phyloP scores from a whole-genome alignment of 768 basidiomycete species.

The Mycena kentingensis region DNA sequence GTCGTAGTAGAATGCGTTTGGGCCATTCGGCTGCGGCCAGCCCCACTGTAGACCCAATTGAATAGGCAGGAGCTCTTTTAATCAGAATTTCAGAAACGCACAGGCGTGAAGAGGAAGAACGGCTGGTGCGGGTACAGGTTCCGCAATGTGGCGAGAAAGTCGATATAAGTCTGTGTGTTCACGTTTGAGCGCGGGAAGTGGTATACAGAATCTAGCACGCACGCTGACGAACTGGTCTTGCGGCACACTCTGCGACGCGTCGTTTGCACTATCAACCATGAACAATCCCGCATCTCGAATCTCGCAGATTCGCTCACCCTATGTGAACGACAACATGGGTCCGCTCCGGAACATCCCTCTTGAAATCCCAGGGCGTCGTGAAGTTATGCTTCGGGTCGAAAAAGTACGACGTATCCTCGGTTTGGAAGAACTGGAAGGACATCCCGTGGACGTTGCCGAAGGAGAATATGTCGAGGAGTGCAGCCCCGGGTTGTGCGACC shows the following conservation, averaged over 20 bases:
- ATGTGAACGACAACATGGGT: constrained; percentile 59
- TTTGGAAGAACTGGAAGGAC: constrained; percentile 54
- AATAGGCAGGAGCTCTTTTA: background rate
- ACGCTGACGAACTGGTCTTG: constrained; percentile 44
- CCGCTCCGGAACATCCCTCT: constrained; percentile 43
- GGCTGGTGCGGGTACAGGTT: constrained; percentile 45
- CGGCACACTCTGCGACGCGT: constrained; percentile 53
- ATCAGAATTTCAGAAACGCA: constrained; percentile 27
- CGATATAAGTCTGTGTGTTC: constrained; percentile 43
- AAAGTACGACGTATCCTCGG: constrained; percentile 55
- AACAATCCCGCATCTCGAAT: no score
- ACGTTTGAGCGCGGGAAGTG: background rate
- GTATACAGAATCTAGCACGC: constrained; percentile 9
- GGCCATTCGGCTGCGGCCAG: constrained; percentile 53
- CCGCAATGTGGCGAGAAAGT: constrained; percentile 47
- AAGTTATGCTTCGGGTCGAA: constrained; percentile 56
- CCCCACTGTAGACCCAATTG: constrained; percentile 43
- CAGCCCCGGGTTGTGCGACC: constrained; percentile 56
- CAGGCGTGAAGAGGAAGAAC: constrained; percentile 56
- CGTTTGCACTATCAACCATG: constrained; percentile 61
- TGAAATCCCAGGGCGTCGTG: constrained; percentile 60
- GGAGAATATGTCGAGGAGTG: constrained; percentile 47
- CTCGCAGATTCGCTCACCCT: constrained; percentile 38
- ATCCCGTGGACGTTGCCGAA: constrained; percentile 54
- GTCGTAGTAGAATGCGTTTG: constrained; percentile 45